Evolutionary conservation across 2,329 filamentous ascomycete genomes (phyloP).

Genomic region (Penicillium sp.): DNA sequence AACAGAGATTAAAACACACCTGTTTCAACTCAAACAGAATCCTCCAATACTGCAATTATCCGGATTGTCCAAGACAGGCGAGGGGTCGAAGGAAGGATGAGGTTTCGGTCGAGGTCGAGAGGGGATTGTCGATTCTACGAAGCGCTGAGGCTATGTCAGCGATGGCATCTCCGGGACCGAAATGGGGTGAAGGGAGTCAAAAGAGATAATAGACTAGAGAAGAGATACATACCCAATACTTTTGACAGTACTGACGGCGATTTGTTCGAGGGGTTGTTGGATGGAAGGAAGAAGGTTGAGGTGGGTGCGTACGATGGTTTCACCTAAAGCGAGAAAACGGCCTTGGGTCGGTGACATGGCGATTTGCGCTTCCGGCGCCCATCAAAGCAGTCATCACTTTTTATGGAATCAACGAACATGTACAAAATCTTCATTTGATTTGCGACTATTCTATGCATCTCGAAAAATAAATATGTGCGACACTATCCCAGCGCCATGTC

Average conservation of each 20-base stretch:
- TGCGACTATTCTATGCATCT: conserved; percentile 4
- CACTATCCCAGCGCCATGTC: not conserved
- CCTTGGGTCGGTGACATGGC: conserved; percentile 35
- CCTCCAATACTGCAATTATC: conserved; percentile 34
- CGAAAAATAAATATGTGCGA: conserved; percentile 1
- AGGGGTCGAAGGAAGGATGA: conserved; percentile 18
- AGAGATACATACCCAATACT: conserved; percentile 17
- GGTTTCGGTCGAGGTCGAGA: conserved; percentile 25
- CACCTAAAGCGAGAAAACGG: conserved; percentile 43
- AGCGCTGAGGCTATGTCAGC: conserved; percentile 43
- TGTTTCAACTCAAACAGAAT: conserved; percentile 28
- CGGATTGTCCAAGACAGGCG: conserved; percentile 19
- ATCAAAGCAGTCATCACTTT: conserved; percentile 22
- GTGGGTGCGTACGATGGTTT: conserved; percentile 42
- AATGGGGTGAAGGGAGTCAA: conserved; percentile 21
- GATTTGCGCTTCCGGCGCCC: conserved; percentile 30
- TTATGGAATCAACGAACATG: conserved; percentile 3
- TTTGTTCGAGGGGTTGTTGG: conserved; percentile 15
- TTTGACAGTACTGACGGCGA: conserved; percentile 10
- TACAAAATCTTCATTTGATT: not conserved
- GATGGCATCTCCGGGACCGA: conserved; percentile 35
- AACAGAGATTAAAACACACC: conserved; percentile 35
- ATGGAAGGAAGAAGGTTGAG: conserved; percentile 25
- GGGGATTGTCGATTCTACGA: conserved; percentile 34
- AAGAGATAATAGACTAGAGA: conserved; percentile 15